Evolutionary conservation across 106 monocot species (phyloP), one percentile per base, ranked within the genome.

Genomic region (Dioscorea dumetorum): DNA sequence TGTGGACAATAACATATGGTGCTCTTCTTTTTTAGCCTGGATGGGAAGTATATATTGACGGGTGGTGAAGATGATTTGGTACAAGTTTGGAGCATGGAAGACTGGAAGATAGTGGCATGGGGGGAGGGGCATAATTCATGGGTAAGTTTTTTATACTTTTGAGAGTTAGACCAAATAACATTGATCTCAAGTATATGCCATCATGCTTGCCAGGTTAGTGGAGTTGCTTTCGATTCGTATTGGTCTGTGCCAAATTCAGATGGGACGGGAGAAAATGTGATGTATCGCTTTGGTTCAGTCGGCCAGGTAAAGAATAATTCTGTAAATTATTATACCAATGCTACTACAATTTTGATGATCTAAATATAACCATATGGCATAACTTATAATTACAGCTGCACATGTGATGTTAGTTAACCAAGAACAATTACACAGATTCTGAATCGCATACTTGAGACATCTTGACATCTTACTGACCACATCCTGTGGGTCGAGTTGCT

Each of bases 31-130:
- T 48, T 53, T 70, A 95, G 94, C 65, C 71, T 81, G 22, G 94
- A 95, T 88, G 94, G 91, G 24, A 95, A 88, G 68, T 95, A 95
- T 67, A 66, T 95, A 61, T 79, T 95, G 70, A 85, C 94, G 23
- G 94, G 94, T 31, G 94, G 94, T 49, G 94, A 95, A 78, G 95
- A 95, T 80, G 91, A 91, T 85, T 76, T 95, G 23, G 95, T 95
- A 50, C 91, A 95, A 82, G 81, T 95, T 33, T 95, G 95, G 95
- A 91, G 91, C 68, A 82, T 80, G 77, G 88, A 91, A 59, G 88
- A 86, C n/a, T 70, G 83, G 61, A 91, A 91, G 76, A 76, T 95
- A 65, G 88, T 95, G 34, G 95, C 95, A 22, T 95, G 85, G 81
- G 95, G 95, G 4, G 95, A 95, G 77, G 95, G 95, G 5, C 95